These are phyloP conservation scores for Talaromyces trachyspermus DNA, from an alignment of 495 filamentous ascomycete species.

Conservation along the genomic window DNA sequence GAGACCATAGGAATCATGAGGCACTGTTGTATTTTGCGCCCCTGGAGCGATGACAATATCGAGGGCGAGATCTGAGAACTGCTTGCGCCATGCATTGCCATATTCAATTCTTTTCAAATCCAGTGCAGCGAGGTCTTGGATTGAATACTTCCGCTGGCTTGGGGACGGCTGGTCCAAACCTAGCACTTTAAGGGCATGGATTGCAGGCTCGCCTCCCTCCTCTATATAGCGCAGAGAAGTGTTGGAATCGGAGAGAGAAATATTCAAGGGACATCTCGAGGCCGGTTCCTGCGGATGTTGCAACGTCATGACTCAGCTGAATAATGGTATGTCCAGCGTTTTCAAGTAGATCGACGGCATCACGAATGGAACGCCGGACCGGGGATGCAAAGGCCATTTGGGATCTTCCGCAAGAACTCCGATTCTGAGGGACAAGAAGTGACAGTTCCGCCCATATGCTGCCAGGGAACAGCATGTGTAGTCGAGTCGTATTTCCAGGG, in stretches of 20 bases:
- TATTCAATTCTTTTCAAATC: constrained; percentile 6
- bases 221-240: constrained; percentile 8
- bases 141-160: neutral
- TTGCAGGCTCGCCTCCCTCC: constrained; percentile 23
- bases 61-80: constrained; percentile 12
- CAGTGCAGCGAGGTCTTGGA: constrained; percentile 9
- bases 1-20: constrained; percentile 40
- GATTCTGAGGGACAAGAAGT: constrained; percentile 12
- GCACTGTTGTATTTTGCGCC: constrained; percentile 39
- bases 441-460: neutral
- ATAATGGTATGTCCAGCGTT: constrained; percentile 41
- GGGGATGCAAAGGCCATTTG: constrained; percentile 37
- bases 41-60: constrained; percentile 41
- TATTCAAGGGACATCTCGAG: too few species aligned
- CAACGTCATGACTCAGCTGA: constrained; percentile 13
- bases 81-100: constrained; percentile 1
- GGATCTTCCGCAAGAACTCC: constrained; percentile 20
- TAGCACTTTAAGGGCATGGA: neutral
- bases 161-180: neutral
- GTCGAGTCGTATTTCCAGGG: constrained; percentile 44
- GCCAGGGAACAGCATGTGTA: constrained; percentile 11
- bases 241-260: constrained; percentile 2
- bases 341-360: constrained; percentile 33
- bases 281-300: too few species aligned
- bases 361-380: constrained; percentile 37